Base-by-base conservation (phyloP, 1,139 yeast species). In the Hyphopichia pseudoburtonii region DNA sequence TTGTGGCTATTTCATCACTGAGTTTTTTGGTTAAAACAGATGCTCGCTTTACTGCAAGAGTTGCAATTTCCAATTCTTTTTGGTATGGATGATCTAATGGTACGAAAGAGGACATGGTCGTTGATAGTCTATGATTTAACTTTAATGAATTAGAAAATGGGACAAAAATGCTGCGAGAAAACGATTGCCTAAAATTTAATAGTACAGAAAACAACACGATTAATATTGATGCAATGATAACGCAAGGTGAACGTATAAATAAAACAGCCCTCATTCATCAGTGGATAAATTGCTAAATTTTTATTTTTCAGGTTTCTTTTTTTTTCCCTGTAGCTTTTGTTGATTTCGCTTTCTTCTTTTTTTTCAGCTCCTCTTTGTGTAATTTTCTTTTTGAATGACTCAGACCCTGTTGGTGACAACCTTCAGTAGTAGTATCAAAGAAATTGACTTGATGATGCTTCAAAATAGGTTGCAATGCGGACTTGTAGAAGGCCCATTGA, bases 41-140 rank as follows among this genome's bases (percentile, higher is more conserved):
- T 1, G 98, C 97, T 54, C 95, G 75, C 51, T 82, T 86, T 24
- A 92, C 97, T 1, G 97, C 97, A 50, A 86, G 68, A 34, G 89
- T 82, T 17, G 97, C 97, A 34, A 90, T 74, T 39, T 73, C 67
- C 25, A 85, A 74, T 60, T 90, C 97, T 53, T 66, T 75, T 21
- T 53, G 47, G 50, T 70, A 71, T 7, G 62, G 55, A 34, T 65
- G 70, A 26, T 43, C 37, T 24, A 32, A 32, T 8, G 51, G 36
- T 14, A 41, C 33, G 2, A 33, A 14, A 23, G 44, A n/a, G n/a
- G 52, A 37, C 47, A 46, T 41, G 15, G 14, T 21, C 19, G 31
- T 28, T 17, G 32, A 24, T 21, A 10, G 10, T 21, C 23, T 7
- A 21, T 21, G 23, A 21, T 21, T 21, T 21, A 21, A 21, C 23